A percentile compares a stretch with the other conserved stretches of the same genome.
Conservation (phyloP, 2,329 filamentous ascomycete genomes). For the Aspergillus sp. region DNA sequence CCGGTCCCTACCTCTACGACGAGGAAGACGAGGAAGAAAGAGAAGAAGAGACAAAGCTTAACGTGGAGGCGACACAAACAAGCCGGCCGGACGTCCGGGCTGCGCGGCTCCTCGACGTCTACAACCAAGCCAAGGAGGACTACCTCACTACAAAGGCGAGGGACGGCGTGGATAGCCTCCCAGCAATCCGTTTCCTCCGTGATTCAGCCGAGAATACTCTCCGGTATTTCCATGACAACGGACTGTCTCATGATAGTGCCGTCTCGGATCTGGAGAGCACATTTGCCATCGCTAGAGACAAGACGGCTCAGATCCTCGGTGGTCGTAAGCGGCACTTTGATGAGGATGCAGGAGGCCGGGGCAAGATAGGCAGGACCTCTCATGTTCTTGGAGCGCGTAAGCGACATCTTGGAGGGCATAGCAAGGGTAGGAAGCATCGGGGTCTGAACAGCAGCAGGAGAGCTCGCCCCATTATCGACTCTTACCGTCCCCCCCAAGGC, state of each 20-base stretch:
- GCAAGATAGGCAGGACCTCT: constrained; percentile 3
- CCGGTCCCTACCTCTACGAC: neutral
- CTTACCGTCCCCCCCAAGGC: constrained; percentile 22
- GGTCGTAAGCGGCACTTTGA: constrained; percentile 43
- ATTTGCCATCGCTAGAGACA: constrained; percentile 35
- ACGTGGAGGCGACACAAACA: neutral
- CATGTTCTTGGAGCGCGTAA: too few species aligned
- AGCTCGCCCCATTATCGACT: constrained; percentile 21
- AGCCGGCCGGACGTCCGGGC: constrained; percentile 3
- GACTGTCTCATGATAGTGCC: constrained; percentile 25
- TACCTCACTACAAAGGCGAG: constrained; percentile 30
- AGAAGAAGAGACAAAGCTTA: neutral
- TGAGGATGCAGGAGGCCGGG: constrained; percentile 5
- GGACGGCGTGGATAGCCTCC: constrained; percentile 23
- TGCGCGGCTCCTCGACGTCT: constrained; percentile 30
- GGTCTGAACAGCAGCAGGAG: constrained; percentile 3
- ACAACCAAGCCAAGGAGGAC: constrained; percentile 38
- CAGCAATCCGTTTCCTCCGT: constrained; percentile 41
- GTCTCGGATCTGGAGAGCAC: constrained; percentile 34
- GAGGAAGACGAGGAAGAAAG: neutral
- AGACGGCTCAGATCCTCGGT: constrained; percentile 36
- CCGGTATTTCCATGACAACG: constrained; percentile 30
- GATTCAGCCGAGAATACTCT: constrained; percentile 46
- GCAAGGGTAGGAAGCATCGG: too few species aligned
- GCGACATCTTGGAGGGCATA: too few species aligned